These are phyloP conservation scores for Suhomyces maxii DNA, from an alignment of 1,139 yeast species.

Conservation along the genomic window DNA sequence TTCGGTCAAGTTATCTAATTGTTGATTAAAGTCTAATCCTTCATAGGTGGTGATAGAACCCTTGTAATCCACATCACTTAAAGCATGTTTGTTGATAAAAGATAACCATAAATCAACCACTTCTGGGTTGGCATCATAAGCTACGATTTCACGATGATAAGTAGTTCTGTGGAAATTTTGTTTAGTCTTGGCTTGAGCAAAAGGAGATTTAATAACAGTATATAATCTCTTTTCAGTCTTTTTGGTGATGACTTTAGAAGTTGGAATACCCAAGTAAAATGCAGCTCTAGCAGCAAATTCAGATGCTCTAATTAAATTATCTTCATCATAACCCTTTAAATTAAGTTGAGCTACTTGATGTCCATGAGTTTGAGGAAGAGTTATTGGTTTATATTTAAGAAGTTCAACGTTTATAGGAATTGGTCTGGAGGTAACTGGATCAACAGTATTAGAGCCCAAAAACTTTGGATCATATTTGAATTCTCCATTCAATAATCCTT, in stretches of 20 bases:
- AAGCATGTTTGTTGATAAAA: conserved; percentile 72
- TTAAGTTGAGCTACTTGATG: conserved; percentile 70
- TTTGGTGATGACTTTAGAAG: conserved; percentile 51
- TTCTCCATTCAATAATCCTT: conserved; percentile 29
- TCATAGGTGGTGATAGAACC: conserved; percentile 70
- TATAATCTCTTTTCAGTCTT: conserved; percentile 74
- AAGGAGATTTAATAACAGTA: conserved; percentile 93
- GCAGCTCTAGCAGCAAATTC: conserved; percentile 92
- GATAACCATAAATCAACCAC: conserved; percentile 82
- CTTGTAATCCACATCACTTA: conserved; percentile 80
- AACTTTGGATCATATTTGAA: conserved; percentile 45
- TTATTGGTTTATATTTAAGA: conserved; percentile 78
- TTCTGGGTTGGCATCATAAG: conserved; percentile 86
- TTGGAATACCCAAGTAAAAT: conserved; percentile 83
- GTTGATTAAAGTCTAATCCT: conserved; percentile 40
- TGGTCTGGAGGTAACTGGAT: conserved; percentile 45
- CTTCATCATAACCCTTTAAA: conserved; percentile 70
- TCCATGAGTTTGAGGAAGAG: conserved; percentile 66
- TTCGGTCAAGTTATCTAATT: conserved; percentile 29
- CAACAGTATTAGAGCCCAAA: conserved; percentile 32
- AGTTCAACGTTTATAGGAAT: conserved; percentile 82
- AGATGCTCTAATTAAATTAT: conserved; percentile 69
- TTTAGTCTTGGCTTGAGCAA: conserved; percentile 91
- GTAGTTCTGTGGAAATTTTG: conserved; percentile 93
- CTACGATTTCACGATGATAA: conserved; percentile 67